These are phyloP conservation scores for Bipolaris victoriae DNA, from an alignment of 2,329 filamentous ascomycete species.

Conservation along the genomic window DNA sequence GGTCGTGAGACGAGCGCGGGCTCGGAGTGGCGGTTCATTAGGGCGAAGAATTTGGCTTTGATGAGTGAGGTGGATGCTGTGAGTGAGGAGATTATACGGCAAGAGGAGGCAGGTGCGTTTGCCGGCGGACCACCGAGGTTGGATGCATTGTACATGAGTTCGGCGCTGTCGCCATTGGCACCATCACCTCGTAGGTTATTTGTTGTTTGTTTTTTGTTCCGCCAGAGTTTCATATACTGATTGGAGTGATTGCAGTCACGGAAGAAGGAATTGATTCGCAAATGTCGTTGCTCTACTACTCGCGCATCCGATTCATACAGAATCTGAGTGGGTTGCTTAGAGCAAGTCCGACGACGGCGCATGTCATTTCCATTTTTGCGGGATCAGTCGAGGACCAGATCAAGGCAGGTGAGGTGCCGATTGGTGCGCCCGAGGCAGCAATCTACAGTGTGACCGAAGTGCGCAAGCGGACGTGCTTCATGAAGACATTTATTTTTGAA, in stretches of 20 bases:
- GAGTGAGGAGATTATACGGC: conserved; percentile 33
- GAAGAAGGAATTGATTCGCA: conserved; percentile 47
- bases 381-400: conserved; percentile 37
- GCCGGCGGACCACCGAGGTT: conserved; percentile 33
- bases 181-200: conserved; percentile 55
- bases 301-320: conserved; percentile 48
- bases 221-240: conserved; percentile 45
- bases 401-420: conserved; percentile 32
- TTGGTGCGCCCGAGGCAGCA: conserved; percentile 29
- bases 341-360: conserved; percentile 22
- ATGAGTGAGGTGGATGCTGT: conserved; percentile 46
- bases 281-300: conserved; percentile 44
- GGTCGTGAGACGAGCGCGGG: conserved; percentile 36
- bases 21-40: conserved; percentile 46
- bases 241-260: conserved; percentile 37
- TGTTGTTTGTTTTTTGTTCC: neutral
- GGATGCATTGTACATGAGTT: conserved; percentile 44
- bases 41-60: conserved; percentile 39
- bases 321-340: conserved; percentile 48
- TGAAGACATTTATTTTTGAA: conserved; percentile 43
- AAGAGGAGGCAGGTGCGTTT: conserved; percentile 31
- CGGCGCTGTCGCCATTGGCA: conserved; percentile 33
- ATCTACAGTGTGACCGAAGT: conserved; percentile 37
- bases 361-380: conserved; percentile 47
- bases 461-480: conserved; percentile 39